Base-by-base conservation (phyloP, 2,329 filamentous ascomycete genomes). In the Atkinsonella hypoxylon region DNA sequence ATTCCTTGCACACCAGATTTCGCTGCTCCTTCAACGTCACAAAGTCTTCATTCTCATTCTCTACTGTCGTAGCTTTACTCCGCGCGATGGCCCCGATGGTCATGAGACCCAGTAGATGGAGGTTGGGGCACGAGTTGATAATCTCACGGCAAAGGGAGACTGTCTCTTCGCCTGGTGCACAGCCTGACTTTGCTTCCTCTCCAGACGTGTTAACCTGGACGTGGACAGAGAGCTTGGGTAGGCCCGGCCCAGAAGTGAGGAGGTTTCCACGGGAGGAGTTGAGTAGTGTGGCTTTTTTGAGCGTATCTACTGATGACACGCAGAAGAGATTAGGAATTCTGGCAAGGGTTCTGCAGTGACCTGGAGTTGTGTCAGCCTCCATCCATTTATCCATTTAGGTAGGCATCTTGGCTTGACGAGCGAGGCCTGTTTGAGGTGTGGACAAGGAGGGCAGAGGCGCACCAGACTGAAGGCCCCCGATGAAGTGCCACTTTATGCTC, bases 201-300 rank as follows among this genome's bases (percentile, higher is more conserved):
- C 88, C 89, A 0, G 87, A 94, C 0, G 93, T 98, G 69, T 98
- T 98, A 58, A 98, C 83, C 70, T 98, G 93, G 17, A 98, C 83
- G 70, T 93, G 89, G 31, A 98, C 75, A 51, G 82, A 73, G 58
- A 96, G 70, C 52, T 71, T 70, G 47, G 67, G 60, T 2, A 64
- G 58, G 22, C 68, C 67, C 52, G 68, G 66, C 44, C 66, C 62
- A 39, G 67, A 57, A 47, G 63, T 58, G 22, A 72, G 63, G 38
- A 85, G 70, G 38, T 79, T 79, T 12, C 76, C 78, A 45, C 93
- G 84, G 13, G 88, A 80, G 54, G 85, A 84, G 65, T 95, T 81
- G 30, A 98, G 76, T 47, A 88, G 77, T 49, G 82, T 78, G 0
- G 89, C 93, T 67, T 98, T 98, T 68, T 96, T 97, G 56, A 76